Base-by-base conservation (phyloP, 768 basidiomycete genomes). In the Rickenella mellea region DNA sequence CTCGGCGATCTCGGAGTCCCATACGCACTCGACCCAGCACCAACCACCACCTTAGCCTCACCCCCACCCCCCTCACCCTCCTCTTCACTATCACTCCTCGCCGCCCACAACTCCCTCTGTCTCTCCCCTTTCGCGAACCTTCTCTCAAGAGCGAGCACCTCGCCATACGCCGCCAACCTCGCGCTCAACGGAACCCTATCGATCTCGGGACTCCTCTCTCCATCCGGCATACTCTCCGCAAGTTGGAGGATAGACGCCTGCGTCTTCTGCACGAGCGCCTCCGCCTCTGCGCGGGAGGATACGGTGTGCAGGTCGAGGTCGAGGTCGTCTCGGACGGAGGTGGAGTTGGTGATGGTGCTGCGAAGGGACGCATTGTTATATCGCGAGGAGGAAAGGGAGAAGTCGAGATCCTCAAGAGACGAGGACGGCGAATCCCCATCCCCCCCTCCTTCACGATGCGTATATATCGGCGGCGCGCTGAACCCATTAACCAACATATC, bases 141-240 rank as follows among this genome's bases (percentile, higher is more conserved):
- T 49, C 79, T 68, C 65, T 93, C 89, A 31, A 96, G 64, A 20
- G 78, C 83, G 35, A 96, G 58, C 57, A 76, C 88, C 61, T 93
- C 85, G 2, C 93, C 93, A 50, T 90, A 91, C 12, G 85, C 87
- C 4, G 92, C 92, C 8, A 98, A 71, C 50, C 75, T 77, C 17
- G 86, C 90, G 44, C 87, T 86, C 19, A 97, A 66, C 25, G 83
- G 80, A n/a, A n/a, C n/a, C n/a, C n/a, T n/a, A n/a, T n/a, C n/a
- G 11, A 78, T 75, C 47, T 74, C 67, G 14, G 71, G 74, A 62
- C 59, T 48, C 51, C 67, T 41, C 54, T 64, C 45, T n/a, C 54
- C 49, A 33, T 43, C 46, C 29, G 28, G 53, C 15, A 60, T 43
- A 42, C 51, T 50, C 51, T 68, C 65, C 9, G 71, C 76, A 60